Evolutionary conservation across 345 rosid genomes (phyloP).

Genomic region (Eucalyptus marginata): DNA sequence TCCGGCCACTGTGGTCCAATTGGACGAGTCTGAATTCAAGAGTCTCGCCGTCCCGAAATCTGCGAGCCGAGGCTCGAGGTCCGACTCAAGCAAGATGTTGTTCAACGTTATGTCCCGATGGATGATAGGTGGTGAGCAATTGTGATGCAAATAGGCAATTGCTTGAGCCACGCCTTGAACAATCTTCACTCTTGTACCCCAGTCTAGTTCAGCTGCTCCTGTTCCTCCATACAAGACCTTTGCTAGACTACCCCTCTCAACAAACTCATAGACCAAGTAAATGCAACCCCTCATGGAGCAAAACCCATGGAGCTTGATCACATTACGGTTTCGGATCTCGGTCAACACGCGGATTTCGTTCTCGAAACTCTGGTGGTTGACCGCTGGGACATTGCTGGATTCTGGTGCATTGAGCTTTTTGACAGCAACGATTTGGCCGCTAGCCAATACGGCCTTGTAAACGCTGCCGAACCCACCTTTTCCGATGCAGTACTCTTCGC

Average conservation of each 20-base stretch:
- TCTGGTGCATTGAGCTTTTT: conserved; percentile 28
- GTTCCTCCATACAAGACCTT: conserved; percentile 24
- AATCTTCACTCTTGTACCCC: conserved; percentile 1
- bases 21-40: conserved; percentile 24
- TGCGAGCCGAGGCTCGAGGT: conserved; percentile 32
- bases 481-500: conserved; percentile 22
- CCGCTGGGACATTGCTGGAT: conserved; percentile 10
- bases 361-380: conserved; percentile 30
- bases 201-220: conserved; percentile 18
- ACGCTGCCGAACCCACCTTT: conserved; percentile 57
- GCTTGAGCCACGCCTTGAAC: conserved; percentile 37
- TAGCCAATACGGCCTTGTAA: conserved; percentile 33
- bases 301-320: conserved; percentile 51
- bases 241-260: conserved; percentile 40
- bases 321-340: conserved; percentile 41
- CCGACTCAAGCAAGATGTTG: conserved; percentile 42
- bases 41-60: conserved; percentile 65
- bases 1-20: conserved; percentile 53
- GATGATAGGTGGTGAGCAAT: conserved; percentile 47
- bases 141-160: conserved; percentile 54
- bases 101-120: conserved; percentile 47
- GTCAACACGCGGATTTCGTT: neutral
- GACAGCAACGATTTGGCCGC: too few species aligned
- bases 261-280: conserved; percentile 38
- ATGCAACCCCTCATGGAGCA: conserved; percentile 26